Base-by-base conservation (phyloP, 306 rosid genomes). In the Begonia peltatifolia region DNA sequence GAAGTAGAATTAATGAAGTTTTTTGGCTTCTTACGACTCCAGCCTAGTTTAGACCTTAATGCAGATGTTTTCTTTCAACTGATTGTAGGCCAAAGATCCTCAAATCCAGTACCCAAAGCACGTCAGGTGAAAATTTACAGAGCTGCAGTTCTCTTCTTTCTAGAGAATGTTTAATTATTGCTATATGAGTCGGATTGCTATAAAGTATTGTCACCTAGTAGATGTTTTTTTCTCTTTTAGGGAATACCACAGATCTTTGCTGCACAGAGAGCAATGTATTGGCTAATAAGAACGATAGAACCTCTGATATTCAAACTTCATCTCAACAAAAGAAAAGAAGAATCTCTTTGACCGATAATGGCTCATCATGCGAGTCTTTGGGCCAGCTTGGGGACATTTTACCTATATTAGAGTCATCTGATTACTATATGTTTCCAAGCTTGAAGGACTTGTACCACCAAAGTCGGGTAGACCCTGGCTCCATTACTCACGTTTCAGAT, bases 401-500 rank as follows among this genome's bases (percentile, higher is more conserved):
- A 12, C 97, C 95, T 9, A 59, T 55, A 3, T 67, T 85, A 56
- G 59, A 35, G 15, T 76, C 70, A 0, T 62, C 71, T 2, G 87
- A 65, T 61, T 90, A 85, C 68, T 85, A 74, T 38, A 69, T 59
- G 20, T 65, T 64, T 59, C 95, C 95, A 12, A 78, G 82, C 52
- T 62, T 80, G 54, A 47, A 77, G 60, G 95, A 86, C 59, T 64
- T 86, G 68, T 62, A 59, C 14, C 41, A 56, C 15, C 55, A 14
- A 67, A 85, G 78, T 47, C 71, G 69, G 53, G 12, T 36, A 25
- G 83, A 83, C 68, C 97, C 87, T 0, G 92, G 90, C 68, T 85
- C 74, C 71, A 77, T 71, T 67, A 59, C 77, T 44, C 74, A 70
- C 41, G 87, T 85, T 50, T 72, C 78, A 16, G 71, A 80, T 71